These are phyloP conservation scores for Phytophthora palmivora DNA, from an alignment of 352 stramenopile species.

Conservation along the genomic window DNA sequence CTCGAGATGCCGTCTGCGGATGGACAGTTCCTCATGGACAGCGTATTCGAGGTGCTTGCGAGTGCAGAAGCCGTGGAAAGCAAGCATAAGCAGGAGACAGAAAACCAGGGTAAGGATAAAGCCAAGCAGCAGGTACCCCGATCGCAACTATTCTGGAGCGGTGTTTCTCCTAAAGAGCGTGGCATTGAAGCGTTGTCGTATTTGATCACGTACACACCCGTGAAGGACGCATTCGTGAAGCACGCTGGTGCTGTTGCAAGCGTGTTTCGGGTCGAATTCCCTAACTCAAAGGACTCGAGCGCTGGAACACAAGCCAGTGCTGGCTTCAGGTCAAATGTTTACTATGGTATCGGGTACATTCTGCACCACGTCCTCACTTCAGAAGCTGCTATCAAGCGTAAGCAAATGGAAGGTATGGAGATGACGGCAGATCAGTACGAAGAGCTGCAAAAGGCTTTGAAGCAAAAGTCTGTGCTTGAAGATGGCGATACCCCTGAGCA, in stretches of 20 bases:
- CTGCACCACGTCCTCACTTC: constrained; percentile 94
- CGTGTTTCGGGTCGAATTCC: constrained; percentile 78
- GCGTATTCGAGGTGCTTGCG: constrained; percentile 79
- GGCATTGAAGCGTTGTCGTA: constrained; percentile 87
- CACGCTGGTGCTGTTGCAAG: constrained; percentile 63
- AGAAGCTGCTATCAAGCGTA: constrained; percentile 94
- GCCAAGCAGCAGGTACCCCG: constrained; percentile 21
- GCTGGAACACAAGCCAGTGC: constrained; percentile 33
- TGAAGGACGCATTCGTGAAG: constrained; percentile 83
- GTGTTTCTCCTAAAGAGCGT: constrained; percentile 80
- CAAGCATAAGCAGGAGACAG: constrained; percentile 36
- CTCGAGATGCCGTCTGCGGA: constrained; percentile 69
- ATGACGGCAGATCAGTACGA: constrained; percentile 98
- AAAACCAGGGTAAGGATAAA: constrained; percentile 33
- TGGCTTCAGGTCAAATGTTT: constrained; percentile 83
- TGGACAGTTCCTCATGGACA: constrained; percentile 71
- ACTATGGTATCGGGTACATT: constrained; percentile 95
- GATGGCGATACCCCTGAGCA: constrained; percentile 88
- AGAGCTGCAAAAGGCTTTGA: constrained; percentile 94
- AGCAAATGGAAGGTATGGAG: constrained; percentile 97
- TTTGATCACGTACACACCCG: constrained; percentile 81
- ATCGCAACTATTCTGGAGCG: constrained; percentile 68
- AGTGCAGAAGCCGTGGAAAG: constrained; percentile 62
- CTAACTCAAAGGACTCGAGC: constrained; percentile 37
- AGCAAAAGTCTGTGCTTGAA: constrained; percentile 94